Conservation (phyloP, 2,329 filamentous ascomycete genomes). For the Ophiostoma triangulosporum region DNA sequence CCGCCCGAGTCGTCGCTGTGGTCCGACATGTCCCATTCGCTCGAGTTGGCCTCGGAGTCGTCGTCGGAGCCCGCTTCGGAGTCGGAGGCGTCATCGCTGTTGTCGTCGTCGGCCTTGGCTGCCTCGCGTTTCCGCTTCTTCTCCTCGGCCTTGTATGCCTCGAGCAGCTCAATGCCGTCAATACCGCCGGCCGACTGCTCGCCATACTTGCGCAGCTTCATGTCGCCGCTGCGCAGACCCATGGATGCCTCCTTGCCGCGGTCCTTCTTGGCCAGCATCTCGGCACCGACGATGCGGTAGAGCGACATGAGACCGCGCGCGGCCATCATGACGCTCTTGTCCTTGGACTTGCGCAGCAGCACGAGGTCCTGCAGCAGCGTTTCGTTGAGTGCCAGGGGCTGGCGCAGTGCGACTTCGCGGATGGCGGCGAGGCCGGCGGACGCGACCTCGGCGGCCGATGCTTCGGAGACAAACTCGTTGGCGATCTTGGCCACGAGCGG, state of each 20-base stretch:
- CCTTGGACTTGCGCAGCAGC: conserved; percentile 92
- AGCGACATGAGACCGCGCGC: conserved; percentile 81
- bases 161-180: conserved; percentile 81
- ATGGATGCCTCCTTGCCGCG: conserved; percentile 86
- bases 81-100: conserved; percentile 46
- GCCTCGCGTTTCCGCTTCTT: conserved; percentile 51
- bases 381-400: conserved; percentile 92
- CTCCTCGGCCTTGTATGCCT: conserved; percentile 89
- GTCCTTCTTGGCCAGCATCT: conserved; percentile 79
- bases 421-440: conserved; percentile 85
- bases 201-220: conserved; percentile 67
- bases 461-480: conserved; percentile 96
- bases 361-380: conserved; percentile 92
- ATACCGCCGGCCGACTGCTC: conserved; percentile 71
- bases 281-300: conserved; percentile 81
- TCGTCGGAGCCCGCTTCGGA: conserved; percentile 49
- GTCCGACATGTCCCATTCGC: conserved; percentile 49
- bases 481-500: conserved; percentile 90
- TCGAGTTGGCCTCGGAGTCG: conserved; percentile 34
- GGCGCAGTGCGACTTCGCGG: conserved; percentile 80
- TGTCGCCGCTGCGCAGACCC: conserved; percentile 57
- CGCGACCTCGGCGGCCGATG: conserved; percentile 77
- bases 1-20: conserved; percentile 62
- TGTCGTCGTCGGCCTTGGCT: conserved; percentile 33
- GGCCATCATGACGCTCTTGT: conserved; percentile 99